phyloP scores from a whole-genome alignment of 2,329 filamentous ascomycete species.

The Colletotrichum sp. region DNA sequence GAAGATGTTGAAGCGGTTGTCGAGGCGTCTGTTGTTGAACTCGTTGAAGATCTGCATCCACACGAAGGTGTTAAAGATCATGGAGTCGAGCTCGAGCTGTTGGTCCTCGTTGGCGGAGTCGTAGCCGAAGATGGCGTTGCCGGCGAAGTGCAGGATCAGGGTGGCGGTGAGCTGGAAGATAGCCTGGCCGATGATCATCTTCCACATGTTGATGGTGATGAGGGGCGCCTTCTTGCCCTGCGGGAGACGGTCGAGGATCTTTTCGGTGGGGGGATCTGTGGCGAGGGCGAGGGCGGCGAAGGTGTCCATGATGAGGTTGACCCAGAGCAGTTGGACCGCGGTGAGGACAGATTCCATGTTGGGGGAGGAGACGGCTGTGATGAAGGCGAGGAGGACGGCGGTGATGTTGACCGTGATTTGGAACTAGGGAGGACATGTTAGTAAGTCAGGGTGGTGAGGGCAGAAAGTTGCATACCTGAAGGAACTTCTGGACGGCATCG shows the following conservation, averaged over 20 bases:
- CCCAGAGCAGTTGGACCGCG: constrained; percentile 71
- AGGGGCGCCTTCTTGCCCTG: constrained; percentile 71
- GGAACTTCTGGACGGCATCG: constrained; percentile 71
- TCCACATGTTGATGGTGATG: constrained; percentile 74
- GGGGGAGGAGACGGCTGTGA: constrained; percentile 63
- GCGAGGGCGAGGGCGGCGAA: constrained; percentile 70
- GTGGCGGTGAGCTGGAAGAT: constrained; percentile 66
- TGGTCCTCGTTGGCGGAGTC: constrained; percentile 42
- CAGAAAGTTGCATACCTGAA: constrained; percentile 47
- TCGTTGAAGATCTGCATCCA: constrained; percentile 78
- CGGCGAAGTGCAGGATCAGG: constrained; percentile 66
- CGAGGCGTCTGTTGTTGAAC: constrained; percentile 68
- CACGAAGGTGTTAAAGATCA: constrained; percentile 74
- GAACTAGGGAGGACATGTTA: constrained; percentile 42
- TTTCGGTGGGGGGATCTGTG: constrained; percentile 64
- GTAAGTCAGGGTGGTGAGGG: background rate
- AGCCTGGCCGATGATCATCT: constrained; percentile 68
- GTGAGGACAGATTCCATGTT: constrained; percentile 65
- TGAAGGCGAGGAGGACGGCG: constrained; percentile 68
- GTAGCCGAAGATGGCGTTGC: constrained; percentile 59
- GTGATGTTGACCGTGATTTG: constrained; percentile 76
- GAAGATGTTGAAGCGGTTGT: constrained; percentile 67
- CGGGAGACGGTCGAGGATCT: constrained; percentile 59
- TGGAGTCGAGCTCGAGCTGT: constrained; percentile 55
- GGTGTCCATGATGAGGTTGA: constrained; percentile 74